A percentile compares a stretch with the other conserved stretches of the same genome.
Evolutionary conservation across 2,329 filamentous ascomycete species (phyloP).

Genomic region (Sporothrix inflata): DNA sequence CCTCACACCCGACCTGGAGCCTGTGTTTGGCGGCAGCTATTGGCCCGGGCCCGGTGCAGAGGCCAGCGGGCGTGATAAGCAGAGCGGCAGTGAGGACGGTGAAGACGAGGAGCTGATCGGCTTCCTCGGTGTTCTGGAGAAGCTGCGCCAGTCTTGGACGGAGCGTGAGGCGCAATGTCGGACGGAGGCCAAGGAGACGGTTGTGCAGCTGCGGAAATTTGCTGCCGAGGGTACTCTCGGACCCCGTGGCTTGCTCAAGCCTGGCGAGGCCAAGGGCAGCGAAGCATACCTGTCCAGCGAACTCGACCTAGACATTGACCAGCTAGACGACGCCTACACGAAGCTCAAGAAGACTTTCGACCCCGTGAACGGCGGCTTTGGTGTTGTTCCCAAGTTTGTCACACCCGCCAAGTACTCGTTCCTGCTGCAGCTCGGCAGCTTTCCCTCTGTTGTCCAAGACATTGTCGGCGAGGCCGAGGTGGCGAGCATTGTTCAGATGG

Average conservation of each 20-base stretch:
- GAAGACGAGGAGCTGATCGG: slow-evolving; percentile 65
- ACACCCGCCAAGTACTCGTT: slow-evolving; percentile 86
- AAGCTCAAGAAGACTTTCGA: slow-evolving; percentile 84
- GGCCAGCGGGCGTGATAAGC: slow-evolving; percentile 45
- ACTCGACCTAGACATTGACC: slow-evolving; percentile 82
- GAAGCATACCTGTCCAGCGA: slow-evolving; percentile 44
- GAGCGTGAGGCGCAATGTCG: slow-evolving; percentile 83
- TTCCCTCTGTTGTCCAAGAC: slow-evolving; percentile 73
- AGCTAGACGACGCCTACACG: slow-evolving; percentile 85
- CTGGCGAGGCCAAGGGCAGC: slow-evolving; percentile 30
- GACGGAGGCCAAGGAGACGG: slow-evolving; percentile 80
- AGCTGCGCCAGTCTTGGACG: slow-evolving; percentile 74
- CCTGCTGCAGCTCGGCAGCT: slow-evolving; percentile 72
- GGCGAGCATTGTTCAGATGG: slow-evolving; percentile 74
- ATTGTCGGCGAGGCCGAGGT: slow-evolving; percentile 91
- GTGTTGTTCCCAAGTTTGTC: slow-evolving; percentile 81
- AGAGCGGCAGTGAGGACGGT: slow-evolving; percentile 53
- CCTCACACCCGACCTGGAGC: slow-evolving; percentile 87
- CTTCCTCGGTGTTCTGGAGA: slow-evolving; percentile 81
- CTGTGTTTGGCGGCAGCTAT: slow-evolving; percentile 94
- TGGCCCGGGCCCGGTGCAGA: slow-evolving; percentile 80
- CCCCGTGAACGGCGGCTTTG: slow-evolving; percentile 77
- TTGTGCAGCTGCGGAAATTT: slow-evolving; percentile 80
- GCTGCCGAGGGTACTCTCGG: slow-evolving; percentile 81
- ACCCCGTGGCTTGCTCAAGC: slow-evolving; percentile 41